These are phyloP conservation scores for Obelidium mucronatum DNA, from an alignment of 192 early-diverging fungal species.

Conservation along the genomic window DNA sequence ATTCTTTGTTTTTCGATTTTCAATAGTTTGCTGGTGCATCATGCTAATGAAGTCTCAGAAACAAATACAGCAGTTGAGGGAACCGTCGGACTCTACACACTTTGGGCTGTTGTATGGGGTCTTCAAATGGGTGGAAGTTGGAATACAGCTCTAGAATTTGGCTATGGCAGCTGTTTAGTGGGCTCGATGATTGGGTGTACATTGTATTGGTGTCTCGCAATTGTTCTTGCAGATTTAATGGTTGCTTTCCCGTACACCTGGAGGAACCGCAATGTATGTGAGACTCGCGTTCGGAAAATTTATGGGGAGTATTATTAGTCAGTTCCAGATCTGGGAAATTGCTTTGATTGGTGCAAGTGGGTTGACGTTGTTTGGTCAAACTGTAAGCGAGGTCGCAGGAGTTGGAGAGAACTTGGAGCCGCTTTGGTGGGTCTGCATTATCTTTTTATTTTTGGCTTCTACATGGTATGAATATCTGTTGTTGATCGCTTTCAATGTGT, in stretches of 20 bases:
- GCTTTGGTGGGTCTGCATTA: neutral
- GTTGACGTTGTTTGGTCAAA: neutral
- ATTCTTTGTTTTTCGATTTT: too few relatives aligned
- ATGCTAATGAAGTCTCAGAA: too few relatives aligned
- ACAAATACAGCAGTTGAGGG: too few relatives aligned
- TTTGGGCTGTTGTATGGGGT: neutral
- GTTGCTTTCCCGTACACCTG: neutral
- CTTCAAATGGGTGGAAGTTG: neutral
- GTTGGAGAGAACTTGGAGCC: neutral
- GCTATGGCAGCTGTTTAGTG: neutral
- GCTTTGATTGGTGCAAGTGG: neutral
- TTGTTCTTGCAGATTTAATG: neutral
- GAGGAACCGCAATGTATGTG: neutral
- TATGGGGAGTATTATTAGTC: neutral
- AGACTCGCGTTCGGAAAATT: neutral
- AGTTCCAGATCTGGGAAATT: constrained; percentile 1
- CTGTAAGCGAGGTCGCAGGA: neutral
- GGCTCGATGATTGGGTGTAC: neutral
- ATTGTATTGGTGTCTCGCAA: neutral
- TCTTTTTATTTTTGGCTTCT: neutral
- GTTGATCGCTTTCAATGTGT: too few relatives aligned
- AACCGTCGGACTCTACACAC: neutral
- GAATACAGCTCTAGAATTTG: neutral
- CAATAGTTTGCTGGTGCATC: too few relatives aligned
- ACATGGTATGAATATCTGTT: too few relatives aligned